Conservation (phyloP, 2,329 filamentous ascomycete species). For the Colletotrichum sublineola region DNA sequence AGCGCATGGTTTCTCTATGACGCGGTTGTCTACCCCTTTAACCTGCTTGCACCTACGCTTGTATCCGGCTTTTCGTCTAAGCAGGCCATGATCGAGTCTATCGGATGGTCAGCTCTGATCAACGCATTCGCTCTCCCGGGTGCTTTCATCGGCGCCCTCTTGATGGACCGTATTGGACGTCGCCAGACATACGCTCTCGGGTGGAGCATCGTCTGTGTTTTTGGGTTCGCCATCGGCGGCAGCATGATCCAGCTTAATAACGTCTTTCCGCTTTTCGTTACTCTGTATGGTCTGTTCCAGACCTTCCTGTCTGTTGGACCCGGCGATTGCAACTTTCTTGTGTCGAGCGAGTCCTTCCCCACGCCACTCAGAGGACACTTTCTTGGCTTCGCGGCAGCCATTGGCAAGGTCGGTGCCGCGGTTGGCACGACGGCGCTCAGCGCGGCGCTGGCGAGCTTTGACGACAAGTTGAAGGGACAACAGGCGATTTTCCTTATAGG, state of each 20-base stretch:
- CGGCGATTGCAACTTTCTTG: conserved; percentile 61
- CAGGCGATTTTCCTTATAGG: conserved; percentile 48
- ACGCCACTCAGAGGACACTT: conserved; percentile 64
- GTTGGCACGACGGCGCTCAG: conserved; percentile 57
- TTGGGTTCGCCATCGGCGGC: conserved; percentile 64
- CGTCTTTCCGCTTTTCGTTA: conserved; percentile 63
- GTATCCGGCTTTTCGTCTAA: conserved; percentile 44
- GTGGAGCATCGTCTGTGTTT: conserved; percentile 47
- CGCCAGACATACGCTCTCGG: conserved; percentile 46
- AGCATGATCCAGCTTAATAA: conserved; percentile 59
- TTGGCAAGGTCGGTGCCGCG: conserved; percentile 65
- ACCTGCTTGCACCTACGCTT: conserved; percentile 44
- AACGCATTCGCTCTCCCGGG: conserved; percentile 47
- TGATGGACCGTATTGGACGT: conserved; percentile 46
- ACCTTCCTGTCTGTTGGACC: conserved; percentile 62
- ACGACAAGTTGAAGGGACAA: conserved; percentile 44
- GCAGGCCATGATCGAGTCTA: conserved; percentile 43
- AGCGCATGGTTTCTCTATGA: conserved; percentile 51
- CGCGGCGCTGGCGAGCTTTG: conserved; percentile 38
- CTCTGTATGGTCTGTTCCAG: conserved; percentile 66
- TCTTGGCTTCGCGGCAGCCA: conserved; percentile 62
- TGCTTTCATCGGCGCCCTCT: conserved; percentile 44
- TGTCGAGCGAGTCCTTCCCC: conserved; percentile 64
- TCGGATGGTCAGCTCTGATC: conserved; percentile 48
- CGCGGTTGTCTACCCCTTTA: conserved; percentile 45